These are phyloP conservation scores for Erodium texanum DNA, from an alignment of 441 rosid species.

Conservation along the genomic window DNA sequence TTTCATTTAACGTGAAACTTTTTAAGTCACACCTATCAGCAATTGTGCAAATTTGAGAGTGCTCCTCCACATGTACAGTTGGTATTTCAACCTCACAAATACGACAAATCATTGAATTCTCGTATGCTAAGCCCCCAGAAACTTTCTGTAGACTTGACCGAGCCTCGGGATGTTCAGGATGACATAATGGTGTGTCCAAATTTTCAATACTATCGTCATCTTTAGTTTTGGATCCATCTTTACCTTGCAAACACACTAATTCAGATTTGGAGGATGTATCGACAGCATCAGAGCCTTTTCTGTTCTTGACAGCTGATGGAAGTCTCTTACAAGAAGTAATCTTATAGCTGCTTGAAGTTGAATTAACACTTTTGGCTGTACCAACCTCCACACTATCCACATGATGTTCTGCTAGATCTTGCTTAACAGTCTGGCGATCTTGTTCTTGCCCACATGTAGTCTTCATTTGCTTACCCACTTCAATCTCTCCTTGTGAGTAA, in stretches of 20 bases:
- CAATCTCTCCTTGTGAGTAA: slow-evolving; percentile 37
- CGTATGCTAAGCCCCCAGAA: slow-evolving; percentile 65
- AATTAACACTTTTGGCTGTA: slow-evolving; percentile 71
- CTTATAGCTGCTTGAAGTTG: slow-evolving; percentile 59
- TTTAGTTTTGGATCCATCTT: slow-evolving; percentile 35
- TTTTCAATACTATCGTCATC: slow-evolving; percentile 39
- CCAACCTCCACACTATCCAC: slow-evolving; percentile 33
- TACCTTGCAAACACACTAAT: slow-evolving; percentile 26
- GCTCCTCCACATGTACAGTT: slow-evolving; percentile 93
- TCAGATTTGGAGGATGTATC: slow-evolving; percentile 46
- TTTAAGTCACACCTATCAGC: slow-evolving; percentile 97
- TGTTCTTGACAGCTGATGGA: slow-evolving; percentile 69
- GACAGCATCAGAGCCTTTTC: slow-evolving; percentile 33
- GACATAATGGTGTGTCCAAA: slow-evolving; percentile 42
- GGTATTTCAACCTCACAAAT: slow-evolving; percentile 99
- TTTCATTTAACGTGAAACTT: slow-evolving; percentile 66
- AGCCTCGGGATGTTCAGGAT: slow-evolving; percentile 26
- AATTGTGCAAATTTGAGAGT: slow-evolving; percentile 85
- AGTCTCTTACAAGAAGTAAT: slow-evolving; percentile 98
- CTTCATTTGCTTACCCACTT: slow-evolving; percentile 34
- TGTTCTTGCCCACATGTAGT: slow-evolving; percentile 32
- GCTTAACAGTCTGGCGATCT: slow-evolving; percentile 22
- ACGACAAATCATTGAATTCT: slow-evolving; percentile 89
- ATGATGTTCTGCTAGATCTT: slow-evolving; percentile 34
- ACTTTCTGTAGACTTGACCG: slow-evolving; percentile 36